Evolutionary conservation across 441 rosid species (phyloP), one percentile per base, ranked within the genome.

Genomic region (Brassica hybrid): DNA sequence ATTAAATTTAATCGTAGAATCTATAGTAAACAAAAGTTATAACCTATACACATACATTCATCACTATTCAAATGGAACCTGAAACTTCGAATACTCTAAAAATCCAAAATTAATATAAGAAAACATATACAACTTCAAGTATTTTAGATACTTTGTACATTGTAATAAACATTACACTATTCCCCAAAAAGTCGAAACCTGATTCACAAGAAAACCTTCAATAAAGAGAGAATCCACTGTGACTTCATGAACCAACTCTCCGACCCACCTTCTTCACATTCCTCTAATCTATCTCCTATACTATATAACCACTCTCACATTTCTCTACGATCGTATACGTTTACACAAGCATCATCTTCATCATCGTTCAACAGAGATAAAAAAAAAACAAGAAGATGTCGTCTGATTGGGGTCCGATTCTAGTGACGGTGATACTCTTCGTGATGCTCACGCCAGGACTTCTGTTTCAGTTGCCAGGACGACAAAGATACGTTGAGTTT

Each of bases 381-480:
- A n/a, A 21, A 1, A 0, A 14, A 6, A 12, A 50, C 9, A 50
- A 50, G 16, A 80, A 11, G 10, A 89, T 87, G 93, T n/a, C n/a
- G n/a, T 41, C 57, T 16, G 88, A 90, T 27, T 90, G 92, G 94
- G 92, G 92, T 13, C 88, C 91, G 1, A 78, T 89, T 52, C 71
- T 89, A 52, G 90, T 89, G 69, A 81, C 89, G 45, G 84, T 86
- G 90, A 67, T 90, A 62, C 77, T 90, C 69, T 90, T 87, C 72
- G 89, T 88, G 85, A 68, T 90, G 84, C 84, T 90, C 10, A 83
- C 90, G 16, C 94, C 94, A 25, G 94, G 94, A 6, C 87, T 90
- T 68, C 78, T 90, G 84, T 87, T 90, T 66, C 93, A 88, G 87
- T 61, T 89, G n/a, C 94, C 94, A 0, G 94, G 92, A 16, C 72